Base-by-base conservation (phyloP, 441 rosid genomes). In the Populus hybrid region DNA sequence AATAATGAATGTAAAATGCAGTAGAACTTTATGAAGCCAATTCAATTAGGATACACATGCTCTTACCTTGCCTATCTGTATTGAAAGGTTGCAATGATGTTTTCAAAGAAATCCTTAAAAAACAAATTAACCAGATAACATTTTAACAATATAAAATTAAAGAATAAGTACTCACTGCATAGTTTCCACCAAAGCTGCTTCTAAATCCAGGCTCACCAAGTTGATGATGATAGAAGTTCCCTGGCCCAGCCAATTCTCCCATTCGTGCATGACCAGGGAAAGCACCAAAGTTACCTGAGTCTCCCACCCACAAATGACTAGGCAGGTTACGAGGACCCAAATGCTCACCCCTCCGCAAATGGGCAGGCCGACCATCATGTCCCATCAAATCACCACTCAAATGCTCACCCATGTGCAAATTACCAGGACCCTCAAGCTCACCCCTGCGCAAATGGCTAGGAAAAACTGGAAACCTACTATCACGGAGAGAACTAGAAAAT, bases 121-220 rank as follows among this genome's bases (percentile, higher is more conserved):
- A 59, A n/a, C 23, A 59, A 59, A n/a, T 59, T 59, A 59, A n/a
- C 65, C 11, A n/a, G 24, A n/a, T 59, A 59, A 72, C 7, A 14
- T 23, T 70, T 70, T 40, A 18, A 72, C 16, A 80, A 46, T 65
- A 67, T 40, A 9, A 66, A 54, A 18, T 20, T 28, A 42, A 59
- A 10, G 74, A 71, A 57, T 10, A 4, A 46, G 70, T 30, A 82
- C 89, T 87, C 74, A 90, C 90, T 82, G 86, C 46, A 82, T 66
- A 85, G 65, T 76, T 72, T 76, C 88, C 89, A 76, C 85, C 88
- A 78, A 81, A 86, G 84, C 78, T 86, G 83, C 92, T 89, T 70
- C 89, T 88, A 72, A 85, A 89, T 77, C 95, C 93, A 42, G 93
- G 88, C 76, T 90, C 95, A 74, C 92, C 92, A 85, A 79, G 86